phyloP scores from a whole-genome alignment of 192 early-diverging fungal genomes.

The Funneliformis geosporum region DNA sequence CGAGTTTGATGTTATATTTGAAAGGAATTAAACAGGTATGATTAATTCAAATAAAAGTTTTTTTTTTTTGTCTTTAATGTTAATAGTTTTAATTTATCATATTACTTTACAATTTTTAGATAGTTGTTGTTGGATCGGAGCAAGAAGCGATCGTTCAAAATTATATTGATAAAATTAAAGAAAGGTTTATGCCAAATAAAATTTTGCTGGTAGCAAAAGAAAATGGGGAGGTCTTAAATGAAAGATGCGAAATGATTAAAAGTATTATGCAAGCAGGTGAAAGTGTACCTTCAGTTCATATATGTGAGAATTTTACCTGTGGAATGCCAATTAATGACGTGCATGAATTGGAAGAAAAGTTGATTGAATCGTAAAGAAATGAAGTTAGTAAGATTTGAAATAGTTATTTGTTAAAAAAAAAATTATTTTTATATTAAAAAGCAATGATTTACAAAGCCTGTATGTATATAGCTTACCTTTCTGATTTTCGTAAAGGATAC shows the following conservation, averaged over 20 bases:
- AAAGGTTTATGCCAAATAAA: constrained; percentile 47
- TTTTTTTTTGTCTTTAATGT: no score
- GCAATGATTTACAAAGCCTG: no score
- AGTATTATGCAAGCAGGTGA: constrained; percentile 27
- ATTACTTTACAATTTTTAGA: constrained; percentile 20
- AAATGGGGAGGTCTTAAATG: constrained; percentile 24
- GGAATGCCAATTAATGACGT: constrained; percentile 48
- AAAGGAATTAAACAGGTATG: constrained; percentile 50
- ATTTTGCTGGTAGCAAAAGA: constrained; percentile 32
- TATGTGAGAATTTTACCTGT: constrained; percentile 61
- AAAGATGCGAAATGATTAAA: constrained; percentile 35
- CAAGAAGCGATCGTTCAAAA: constrained; percentile 33
- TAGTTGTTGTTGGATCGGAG: constrained; percentile 35
- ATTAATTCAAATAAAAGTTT: background rate
- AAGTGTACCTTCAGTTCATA: constrained; percentile 36
- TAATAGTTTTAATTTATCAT: background rate
- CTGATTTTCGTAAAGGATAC: no score
- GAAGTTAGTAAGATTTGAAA: background rate
- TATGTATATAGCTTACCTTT: no score
- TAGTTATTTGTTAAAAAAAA: background rate
- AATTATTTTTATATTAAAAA: no score
- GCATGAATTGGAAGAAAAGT: constrained; percentile 36
- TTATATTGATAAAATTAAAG: constrained; percentile 34
- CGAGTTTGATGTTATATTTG: constrained; percentile 37
- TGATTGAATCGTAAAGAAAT: background rate